Percentiles rank a stretch among this genome's conserved stretches.
These are phyloP conservation scores for Periglandula ipomoeae DNA, from an alignment of 2,329 filamentous ascomycete species.

Conservation along the genomic window DNA sequence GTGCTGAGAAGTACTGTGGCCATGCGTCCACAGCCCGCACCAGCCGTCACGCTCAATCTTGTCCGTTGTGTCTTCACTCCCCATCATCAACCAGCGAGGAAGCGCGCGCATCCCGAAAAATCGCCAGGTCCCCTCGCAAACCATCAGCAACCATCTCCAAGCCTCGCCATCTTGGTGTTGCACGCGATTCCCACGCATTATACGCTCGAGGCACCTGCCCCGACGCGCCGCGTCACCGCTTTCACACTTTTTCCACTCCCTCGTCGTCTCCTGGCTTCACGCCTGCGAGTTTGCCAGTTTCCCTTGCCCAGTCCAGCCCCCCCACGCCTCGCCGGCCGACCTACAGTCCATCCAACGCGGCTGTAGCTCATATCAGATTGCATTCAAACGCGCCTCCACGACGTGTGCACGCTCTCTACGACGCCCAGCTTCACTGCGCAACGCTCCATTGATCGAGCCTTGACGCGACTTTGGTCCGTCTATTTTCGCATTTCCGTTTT, in stretches of 20 bases:
- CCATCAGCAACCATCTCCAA: slow-evolving; percentile 50
- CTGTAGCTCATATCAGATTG: slow-evolving; percentile 4
- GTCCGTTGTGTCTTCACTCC: slow-evolving; percentile 43
- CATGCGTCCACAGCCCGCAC: slow-evolving; percentile 29
- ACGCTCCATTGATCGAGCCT: slow-evolving; percentile 10
- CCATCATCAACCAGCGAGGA: slow-evolving; percentile 39
- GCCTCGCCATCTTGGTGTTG: slow-evolving; percentile 41
- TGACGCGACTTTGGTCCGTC: slow-evolving; percentile 17
- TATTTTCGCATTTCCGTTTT: slow-evolving; percentile 3
- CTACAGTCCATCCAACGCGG: slow-evolving; percentile 7
- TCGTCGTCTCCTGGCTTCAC: slow-evolving; percentile 10
- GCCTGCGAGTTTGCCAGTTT: slow-evolving; percentile 8
- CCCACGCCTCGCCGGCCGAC: slow-evolving; percentile 11
- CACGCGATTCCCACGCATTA: slow-evolving; percentile 45
- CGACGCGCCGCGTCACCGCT: slow-evolving; percentile 31
- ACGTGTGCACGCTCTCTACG: slow-evolving; percentile 17
- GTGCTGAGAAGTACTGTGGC: slow-evolving; percentile 37
- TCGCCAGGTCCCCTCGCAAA: slow-evolving; percentile 50
- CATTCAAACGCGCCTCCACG: slow-evolving; percentile 19
- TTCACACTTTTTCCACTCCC: slow-evolving; percentile 33
- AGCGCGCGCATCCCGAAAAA: slow-evolving; percentile 50
- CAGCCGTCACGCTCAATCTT: slow-evolving; percentile 41
- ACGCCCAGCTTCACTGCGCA: slow-evolving; percentile 11
- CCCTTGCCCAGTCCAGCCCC: slow-evolving; percentile 6
- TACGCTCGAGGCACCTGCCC: slow-evolving; percentile 29